Evolutionary conservation across 805 yeast species (phyloP).

Genomic region (Zygotorulaspora florentina): DNA sequence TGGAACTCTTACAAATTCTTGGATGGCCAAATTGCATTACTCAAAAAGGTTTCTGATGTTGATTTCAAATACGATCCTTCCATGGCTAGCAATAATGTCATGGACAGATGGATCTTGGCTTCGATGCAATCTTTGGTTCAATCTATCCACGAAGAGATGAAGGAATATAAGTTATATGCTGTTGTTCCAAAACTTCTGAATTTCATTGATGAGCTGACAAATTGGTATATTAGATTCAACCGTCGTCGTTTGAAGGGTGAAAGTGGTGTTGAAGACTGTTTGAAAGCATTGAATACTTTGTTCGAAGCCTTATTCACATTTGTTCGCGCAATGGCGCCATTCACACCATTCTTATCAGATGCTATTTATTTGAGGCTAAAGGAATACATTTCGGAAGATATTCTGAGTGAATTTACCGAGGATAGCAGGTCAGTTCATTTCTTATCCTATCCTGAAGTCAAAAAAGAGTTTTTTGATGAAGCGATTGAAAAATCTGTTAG

Average conservation of each 20-base stretch:
- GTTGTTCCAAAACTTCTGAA: constrained; percentile 90
- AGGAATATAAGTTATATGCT: constrained; percentile 82
- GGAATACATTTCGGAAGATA: constrained; percentile 55
- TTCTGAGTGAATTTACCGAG: constrained; percentile 45
- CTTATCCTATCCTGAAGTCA: constrained; percentile 82
- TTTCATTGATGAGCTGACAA: constrained; percentile 90
- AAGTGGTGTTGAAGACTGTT: constrained; percentile 77
- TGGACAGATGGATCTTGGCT: constrained; percentile 97
- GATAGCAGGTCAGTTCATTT: constrained; percentile 89
- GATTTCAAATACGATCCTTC: constrained; percentile 70
- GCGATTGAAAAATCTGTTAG: constrained; percentile 82
- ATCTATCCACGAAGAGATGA: constrained; percentile 87
- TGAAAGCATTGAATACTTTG: constrained; percentile 83
- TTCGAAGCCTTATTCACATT: constrained; percentile 86
- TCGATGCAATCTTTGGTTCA: constrained; percentile 89
- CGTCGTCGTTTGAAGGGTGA: constrained; percentile 98
- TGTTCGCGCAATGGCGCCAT: constrained; percentile 97
- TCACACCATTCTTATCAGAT: constrained; percentile 94
- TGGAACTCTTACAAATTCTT: constrained; percentile 96
- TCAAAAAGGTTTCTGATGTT: constrained; percentile 66
- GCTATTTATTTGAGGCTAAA: constrained; percentile 75
- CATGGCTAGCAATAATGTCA: constrained; percentile 72
- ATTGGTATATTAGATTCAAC: constrained; percentile 98
- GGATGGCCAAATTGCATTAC: constrained; percentile 86
- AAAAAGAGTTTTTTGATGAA: constrained; percentile 74